These are phyloP conservation scores for Sonneratia caseolaris DNA, from an alignment of 345 rosid genomes.

Conservation along the genomic window DNA sequence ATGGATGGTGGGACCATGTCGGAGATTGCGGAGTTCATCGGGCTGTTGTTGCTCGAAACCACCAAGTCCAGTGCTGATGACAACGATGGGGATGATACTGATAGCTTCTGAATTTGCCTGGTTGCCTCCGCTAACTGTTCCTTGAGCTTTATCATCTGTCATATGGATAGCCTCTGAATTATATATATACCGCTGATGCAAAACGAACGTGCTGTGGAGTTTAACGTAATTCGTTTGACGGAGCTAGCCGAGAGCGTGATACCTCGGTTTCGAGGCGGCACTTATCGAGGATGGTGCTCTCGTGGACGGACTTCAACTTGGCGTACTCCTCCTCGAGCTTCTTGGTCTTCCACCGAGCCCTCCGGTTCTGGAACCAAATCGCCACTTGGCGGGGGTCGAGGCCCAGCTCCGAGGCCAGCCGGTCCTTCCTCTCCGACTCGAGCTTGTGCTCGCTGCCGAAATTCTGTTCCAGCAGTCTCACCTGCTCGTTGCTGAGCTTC, in stretches of 20 bases:
- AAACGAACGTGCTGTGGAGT: not conserved
- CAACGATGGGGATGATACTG: not conserved
- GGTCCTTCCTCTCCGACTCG: slow-evolving; percentile 73
- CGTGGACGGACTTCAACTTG: slow-evolving; percentile 36
- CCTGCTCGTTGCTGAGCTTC: slow-evolving; percentile 63
- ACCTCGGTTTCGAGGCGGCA: slow-evolving; percentile 65
- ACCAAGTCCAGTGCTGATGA: slow-evolving; percentile 14
- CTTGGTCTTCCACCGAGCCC: slow-evolving; percentile 85
- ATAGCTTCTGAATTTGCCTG: slow-evolving; percentile 38
- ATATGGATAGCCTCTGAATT: not conserved
- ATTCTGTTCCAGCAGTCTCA: slow-evolving; percentile 44
- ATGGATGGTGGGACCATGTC: slow-evolving; percentile 33
- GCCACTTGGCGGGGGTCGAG: slow-evolving; percentile 94
- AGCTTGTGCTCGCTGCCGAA: slow-evolving; percentile 67
- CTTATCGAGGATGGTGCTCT: slow-evolving; percentile 36
- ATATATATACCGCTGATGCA: not conserved
- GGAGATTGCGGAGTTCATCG: slow-evolving; percentile 34
- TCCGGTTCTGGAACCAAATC: slow-evolving; percentile 87
- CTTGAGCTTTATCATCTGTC: slow-evolving; percentile 41
- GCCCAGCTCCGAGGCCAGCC: slow-evolving; percentile 63
- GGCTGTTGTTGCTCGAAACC: slow-evolving; percentile 33
- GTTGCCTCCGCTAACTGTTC: slow-evolving; percentile 38
- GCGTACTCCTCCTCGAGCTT: slow-evolving; percentile 68
- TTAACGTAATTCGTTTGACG: not conserved
- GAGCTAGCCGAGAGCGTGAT: not conserved